These are phyloP conservation scores for Colletotrichum tropicicola DNA, from an alignment of 2,329 filamentous ascomycete genomes.

Conservation along the genomic window DNA sequence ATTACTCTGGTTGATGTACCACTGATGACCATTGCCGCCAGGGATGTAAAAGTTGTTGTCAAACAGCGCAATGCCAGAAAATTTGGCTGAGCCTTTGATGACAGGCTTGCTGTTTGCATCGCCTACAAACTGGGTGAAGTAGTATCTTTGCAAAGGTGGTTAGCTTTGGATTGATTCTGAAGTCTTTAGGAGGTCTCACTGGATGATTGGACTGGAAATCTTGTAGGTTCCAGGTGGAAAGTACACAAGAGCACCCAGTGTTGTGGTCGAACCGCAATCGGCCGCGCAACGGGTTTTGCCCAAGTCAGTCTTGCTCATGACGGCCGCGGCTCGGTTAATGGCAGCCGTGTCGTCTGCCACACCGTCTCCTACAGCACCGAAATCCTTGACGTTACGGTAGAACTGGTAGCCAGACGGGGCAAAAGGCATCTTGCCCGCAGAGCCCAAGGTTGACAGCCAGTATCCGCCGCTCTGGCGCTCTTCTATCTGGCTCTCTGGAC, in stretches of 20 bases:
- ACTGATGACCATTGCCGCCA: not conserved
- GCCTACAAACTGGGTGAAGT: not conserved
- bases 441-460: not conserved
- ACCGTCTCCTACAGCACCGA: slow-evolving; percentile 59
- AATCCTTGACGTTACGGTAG: slow-evolving; percentile 62
- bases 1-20: slow-evolving; percentile 9
- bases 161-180: no score
- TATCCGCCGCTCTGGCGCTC: not conserved
- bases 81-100: not conserved
- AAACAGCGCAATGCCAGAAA: not conserved
- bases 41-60: not conserved
- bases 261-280: slow-evolving; percentile 73
- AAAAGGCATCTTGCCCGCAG: not conserved
- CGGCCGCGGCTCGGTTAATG: slow-evolving; percentile 71
- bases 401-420: slow-evolving; percentile 57
- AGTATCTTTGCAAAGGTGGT: not conserved
- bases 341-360: slow-evolving; percentile 71
- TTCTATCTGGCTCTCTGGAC: no score
- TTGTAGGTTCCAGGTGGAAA: not conserved
- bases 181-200: no score
- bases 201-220: not conserved
- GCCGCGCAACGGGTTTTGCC: slow-evolving; percentile 62
- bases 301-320: slow-evolving; percentile 50
- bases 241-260: slow-evolving; percentile 63
- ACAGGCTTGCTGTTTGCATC: not conserved